Evolutionary conservation across 768 basidiomycete genomes (phyloP), one percentile per base, ranked within the genome.

Genomic region (Fibroporia radiculosa): DNA sequence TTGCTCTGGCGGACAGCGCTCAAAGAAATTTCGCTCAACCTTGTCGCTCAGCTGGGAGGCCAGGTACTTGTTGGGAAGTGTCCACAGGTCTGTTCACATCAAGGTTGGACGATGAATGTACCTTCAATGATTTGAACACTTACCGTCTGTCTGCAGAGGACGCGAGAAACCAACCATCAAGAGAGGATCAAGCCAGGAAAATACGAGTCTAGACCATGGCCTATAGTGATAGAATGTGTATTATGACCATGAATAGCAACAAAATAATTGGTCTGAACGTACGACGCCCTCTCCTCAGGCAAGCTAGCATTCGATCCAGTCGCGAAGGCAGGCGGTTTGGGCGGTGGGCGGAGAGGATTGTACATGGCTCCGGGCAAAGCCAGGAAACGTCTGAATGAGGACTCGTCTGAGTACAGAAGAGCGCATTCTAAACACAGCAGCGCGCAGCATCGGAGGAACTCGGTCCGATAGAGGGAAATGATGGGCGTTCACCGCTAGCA

Each of bases 91-190:
- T 80, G 10, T 42, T 14, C 24, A 34, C 18, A 29, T 10, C 19
- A 23, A 4, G 22, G n/a, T 38, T 12, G 16, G 23, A 42, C 24
- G 13, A 25, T 44, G 31, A 27, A 35, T 11, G 16, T 6, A 29
- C n/a, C 19, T 28, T 14, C 3, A 16, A 28, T 14, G 25, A 44
- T 19, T 3, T 33, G 20, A 36, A 26, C 27, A 40, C 46, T 6
- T 28, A 75, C 80, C 80, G 35, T 80, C 77, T 54, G 71, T 68
- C 61, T 77, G 65, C 8, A 80, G 51, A 0, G 78, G 78, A 40
- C 79, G 65, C 10, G 76, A 72, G 53, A 73, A 82, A 1, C 79
- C 79, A 12, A 80, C 77, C 24, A 64, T 61, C 4, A 81, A 64
- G 48, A 82, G 70, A 1, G 77, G 67, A 22, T 62, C 63, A 6